phyloP scores from a whole-genome alignment of 768 basidiomycete genomes.

The Mycena filopes region DNA sequence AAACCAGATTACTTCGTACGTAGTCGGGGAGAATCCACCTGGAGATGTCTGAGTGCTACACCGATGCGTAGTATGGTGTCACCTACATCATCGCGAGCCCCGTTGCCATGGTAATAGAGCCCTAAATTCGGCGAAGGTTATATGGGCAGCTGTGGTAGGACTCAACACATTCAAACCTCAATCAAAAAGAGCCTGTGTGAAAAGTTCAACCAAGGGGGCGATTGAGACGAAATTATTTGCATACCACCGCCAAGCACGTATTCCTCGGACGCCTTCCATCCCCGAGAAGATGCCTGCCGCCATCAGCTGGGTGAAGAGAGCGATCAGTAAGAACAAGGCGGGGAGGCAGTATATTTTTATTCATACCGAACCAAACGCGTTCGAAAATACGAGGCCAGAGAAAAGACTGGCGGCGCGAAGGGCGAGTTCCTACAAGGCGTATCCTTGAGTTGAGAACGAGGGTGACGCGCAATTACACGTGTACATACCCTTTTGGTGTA shows the following conservation, averaged over 20 bases:
- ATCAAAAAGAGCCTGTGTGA: conserved; percentile 74
- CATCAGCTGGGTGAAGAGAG: conserved; percentile 55
- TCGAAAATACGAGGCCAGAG: conserved; percentile 67
- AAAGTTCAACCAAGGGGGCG: conserved; percentile 4
- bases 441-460: conserved; percentile 20
- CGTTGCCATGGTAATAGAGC: conserved; percentile 68
- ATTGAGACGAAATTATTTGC: conserved; percentile 19
- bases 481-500: conserved; percentile 63
- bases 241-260: conserved; percentile 77
- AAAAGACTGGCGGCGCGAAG: conserved; percentile 71
- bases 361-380: conserved; percentile 72
- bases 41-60: not conserved
- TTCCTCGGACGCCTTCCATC: conserved; percentile 75
- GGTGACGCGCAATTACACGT: conserved; percentile 19
- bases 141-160: not conserved
- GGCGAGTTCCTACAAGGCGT: conserved; percentile 62
- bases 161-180: conserved; percentile 49
- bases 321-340: not conserved
- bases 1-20: conserved; percentile 44
- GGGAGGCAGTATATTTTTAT: not conserved
- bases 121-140: conserved; percentile 47
- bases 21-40: conserved; percentile 71
- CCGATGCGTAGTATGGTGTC: not conserved
- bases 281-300: conserved; percentile 76
- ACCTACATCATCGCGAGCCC: conserved; percentile 66